Conservation (phyloP, 2,329 filamentous ascomycete genomes). For the Calonectria pauciramosa region DNA sequence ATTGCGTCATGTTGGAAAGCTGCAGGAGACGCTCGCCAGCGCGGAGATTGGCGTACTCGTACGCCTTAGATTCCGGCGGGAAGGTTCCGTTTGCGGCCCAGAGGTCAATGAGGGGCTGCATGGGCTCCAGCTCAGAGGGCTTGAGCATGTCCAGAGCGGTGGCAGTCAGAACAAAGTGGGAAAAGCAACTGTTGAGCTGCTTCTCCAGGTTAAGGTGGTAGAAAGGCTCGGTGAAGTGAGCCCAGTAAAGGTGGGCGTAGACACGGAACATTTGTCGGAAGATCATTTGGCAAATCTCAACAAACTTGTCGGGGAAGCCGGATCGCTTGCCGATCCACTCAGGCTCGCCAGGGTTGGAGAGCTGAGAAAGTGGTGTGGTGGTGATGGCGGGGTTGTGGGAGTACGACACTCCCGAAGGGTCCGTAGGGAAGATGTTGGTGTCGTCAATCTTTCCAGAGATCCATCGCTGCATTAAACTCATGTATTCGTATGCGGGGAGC, state of each 20-base stretch:
- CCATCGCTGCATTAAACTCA: constrained; percentile 96
- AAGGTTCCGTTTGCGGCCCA: constrained; percentile 93
- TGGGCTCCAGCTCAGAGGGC: constrained; percentile 92
- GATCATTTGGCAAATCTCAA: constrained; percentile 91
- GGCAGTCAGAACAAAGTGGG: constrained; percentile 85
- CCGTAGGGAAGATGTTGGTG: constrained; percentile 89
- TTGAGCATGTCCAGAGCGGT: constrained; percentile 87
- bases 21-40: constrained; percentile 72
- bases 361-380: constrained; percentile 71
- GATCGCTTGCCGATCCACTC: constrained; percentile 93
- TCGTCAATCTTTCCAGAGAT: constrained; percentile 97
- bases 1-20: constrained; percentile 53
- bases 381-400: constrained; percentile 72
- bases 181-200: constrained; percentile 89
- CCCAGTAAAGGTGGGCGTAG: constrained; percentile 98
- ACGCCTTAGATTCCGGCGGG: constrained; percentile 79
- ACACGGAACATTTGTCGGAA: constrained; percentile 99
- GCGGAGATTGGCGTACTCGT: constrained; percentile 73
- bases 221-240: constrained; percentile 88
- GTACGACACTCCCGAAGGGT: constrained; percentile 78
- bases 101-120: constrained; percentile 93
- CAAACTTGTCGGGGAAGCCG: constrained; percentile 91
- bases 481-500: constrained; percentile 92
- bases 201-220: constrained; percentile 87
- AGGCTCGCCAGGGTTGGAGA: constrained; percentile 71